phyloP scores from a whole-genome alignment of 2,329 filamentous ascomycete genomes.

The Escovopsis sp. region DNA sequence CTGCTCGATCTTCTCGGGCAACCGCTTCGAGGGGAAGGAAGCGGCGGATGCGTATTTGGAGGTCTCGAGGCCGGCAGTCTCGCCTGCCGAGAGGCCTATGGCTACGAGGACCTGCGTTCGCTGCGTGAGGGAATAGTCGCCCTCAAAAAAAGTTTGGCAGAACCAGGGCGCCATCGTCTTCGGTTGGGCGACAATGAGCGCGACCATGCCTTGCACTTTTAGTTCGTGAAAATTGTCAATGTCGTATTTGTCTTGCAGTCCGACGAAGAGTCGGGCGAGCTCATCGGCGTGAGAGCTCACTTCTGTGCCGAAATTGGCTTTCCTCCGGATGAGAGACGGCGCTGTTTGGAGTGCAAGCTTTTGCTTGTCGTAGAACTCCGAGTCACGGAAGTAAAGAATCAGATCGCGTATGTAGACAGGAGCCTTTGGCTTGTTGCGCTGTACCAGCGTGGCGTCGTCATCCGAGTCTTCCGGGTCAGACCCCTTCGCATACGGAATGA shows the following conservation, averaged over 20 bases:
- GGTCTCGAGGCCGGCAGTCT: slow-evolving; percentile 63
- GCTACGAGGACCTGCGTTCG: slow-evolving; percentile 69
- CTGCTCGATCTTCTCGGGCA: slow-evolving; percentile 59
- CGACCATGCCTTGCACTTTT: slow-evolving; percentile 67
- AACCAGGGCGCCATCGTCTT: slow-evolving; percentile 72
- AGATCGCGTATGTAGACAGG: slow-evolving; percentile 88
- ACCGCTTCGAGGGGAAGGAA: slow-evolving; percentile 65
- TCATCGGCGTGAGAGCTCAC: slow-evolving; percentile 73
- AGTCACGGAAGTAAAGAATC: slow-evolving; percentile 62
- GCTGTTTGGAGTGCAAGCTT: slow-evolving; percentile 65
- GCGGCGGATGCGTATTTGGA: slow-evolving; percentile 34
- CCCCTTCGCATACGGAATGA: slow-evolving; percentile 70
- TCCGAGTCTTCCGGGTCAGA: slow-evolving; percentile 85
- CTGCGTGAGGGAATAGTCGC: slow-evolving; percentile 80
- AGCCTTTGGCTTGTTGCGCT: slow-evolving; percentile 65
- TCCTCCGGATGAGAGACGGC: slow-evolving; percentile 68
- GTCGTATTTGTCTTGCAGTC: slow-evolving; percentile 74
- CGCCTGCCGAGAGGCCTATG: slow-evolving; percentile 67
- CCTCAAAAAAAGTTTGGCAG: slow-evolving; percentile 71
- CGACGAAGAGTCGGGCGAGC: slow-evolving; percentile 59
- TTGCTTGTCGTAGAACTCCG: slow-evolving; percentile 73
- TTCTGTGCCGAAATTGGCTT: slow-evolving; percentile 77
- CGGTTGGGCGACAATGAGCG: slow-evolving; percentile 63
- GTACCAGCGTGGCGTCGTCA: slow-evolving; percentile 77
- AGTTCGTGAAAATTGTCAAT: slow-evolving; percentile 63